phyloP scores from a whole-genome alignment of 306 rosid species.

The Prunus mira region DNA sequence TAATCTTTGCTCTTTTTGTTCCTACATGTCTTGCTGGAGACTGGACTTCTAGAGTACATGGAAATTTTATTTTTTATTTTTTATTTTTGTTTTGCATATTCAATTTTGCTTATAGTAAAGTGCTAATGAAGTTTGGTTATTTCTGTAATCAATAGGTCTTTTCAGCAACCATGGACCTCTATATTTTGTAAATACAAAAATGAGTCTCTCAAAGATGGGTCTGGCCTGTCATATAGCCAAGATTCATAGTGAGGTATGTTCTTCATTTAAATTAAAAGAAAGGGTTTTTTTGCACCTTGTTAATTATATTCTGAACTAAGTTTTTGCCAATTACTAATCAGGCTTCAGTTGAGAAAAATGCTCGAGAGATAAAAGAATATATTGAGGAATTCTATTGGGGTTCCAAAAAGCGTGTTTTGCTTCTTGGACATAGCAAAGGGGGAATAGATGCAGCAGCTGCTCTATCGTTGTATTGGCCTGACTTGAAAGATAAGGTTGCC shows the following conservation, averaged over 20 bases:
- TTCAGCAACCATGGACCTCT: constrained; percentile 99
- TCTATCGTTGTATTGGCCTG: constrained; percentile 91
- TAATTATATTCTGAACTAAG: constrained; percentile 26
- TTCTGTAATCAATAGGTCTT: constrained; percentile 59
- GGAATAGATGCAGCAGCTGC: constrained; percentile 99
- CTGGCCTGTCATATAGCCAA: constrained; percentile 92
- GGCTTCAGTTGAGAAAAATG: constrained; percentile 97
- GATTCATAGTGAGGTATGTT: constrained; percentile 93
- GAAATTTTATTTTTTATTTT: background rate
- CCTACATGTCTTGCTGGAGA: background rate
- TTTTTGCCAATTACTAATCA: constrained; percentile 28
- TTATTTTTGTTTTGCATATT: background rate
- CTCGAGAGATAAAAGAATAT: constrained; percentile 87
- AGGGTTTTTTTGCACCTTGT: background rate
- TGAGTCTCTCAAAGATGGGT: constrained; percentile 86
- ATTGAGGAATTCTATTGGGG: constrained; percentile 98
- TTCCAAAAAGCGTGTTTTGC: constrained; percentile 77
- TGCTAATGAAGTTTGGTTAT: constrained; percentile 15
- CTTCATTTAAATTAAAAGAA: background rate
- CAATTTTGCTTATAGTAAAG: background rate
- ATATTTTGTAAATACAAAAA: constrained; percentile 79
- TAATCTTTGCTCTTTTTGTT: background rate
- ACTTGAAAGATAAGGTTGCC: constrained; percentile 92
- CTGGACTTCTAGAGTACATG: background rate
- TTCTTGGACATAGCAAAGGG: constrained; percentile 99